Evolutionary conservation across 2,329 filamentous ascomycete species (phyloP), one percentile per base, ranked within the genome.

Genomic region (Fusarium kyushuense): DNA sequence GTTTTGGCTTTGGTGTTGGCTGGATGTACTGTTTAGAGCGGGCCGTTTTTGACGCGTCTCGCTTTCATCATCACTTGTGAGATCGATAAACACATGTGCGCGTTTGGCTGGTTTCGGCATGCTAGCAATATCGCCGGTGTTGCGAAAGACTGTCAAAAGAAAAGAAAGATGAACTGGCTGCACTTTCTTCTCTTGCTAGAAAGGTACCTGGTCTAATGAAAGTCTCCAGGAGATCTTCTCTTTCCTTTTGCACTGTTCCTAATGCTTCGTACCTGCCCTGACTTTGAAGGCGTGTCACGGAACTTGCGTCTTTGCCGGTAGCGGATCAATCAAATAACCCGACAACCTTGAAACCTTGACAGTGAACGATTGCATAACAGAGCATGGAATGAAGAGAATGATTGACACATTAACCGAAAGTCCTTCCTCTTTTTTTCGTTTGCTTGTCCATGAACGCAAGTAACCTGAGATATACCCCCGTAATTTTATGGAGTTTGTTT

Each of bases 61-160:
- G 56, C 42, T 58, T 23, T 63, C 70, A 54, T 79, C 74, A 42
- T 81, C 81, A 25, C 74, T 78, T 12, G 80, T 82, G 16, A 85
- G 75, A 70, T 84, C 82, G 59, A 84, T 73, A 36, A 79, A 72
- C 30, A 79, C 76, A 47, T 65, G 69, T 12, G 66, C 43, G 19
- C 83, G 80, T 73, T 84, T 84, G 17, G 29, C 47, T 14, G 41
- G 21, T 51, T 49, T 67, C 14, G 67, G 63, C 73, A 75, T 75
- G 36, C 19, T 59, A 47, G 27, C 17, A 48, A 36, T 36, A 42
- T 25, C 16, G 9, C 14, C 17, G 27, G 6, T 14, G 14, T 38
- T 19, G 38, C 19, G 17, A 32, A 12, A 46, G n/a, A 23, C 13
- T 27, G 3, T 10, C 12, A 10, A 13, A n/a, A 9, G 7, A 11